These are phyloP conservation scores for Mollisiaceae sp. DNA, from an alignment of 2,329 filamentous ascomycete genomes.

Conservation along the genomic window DNA sequence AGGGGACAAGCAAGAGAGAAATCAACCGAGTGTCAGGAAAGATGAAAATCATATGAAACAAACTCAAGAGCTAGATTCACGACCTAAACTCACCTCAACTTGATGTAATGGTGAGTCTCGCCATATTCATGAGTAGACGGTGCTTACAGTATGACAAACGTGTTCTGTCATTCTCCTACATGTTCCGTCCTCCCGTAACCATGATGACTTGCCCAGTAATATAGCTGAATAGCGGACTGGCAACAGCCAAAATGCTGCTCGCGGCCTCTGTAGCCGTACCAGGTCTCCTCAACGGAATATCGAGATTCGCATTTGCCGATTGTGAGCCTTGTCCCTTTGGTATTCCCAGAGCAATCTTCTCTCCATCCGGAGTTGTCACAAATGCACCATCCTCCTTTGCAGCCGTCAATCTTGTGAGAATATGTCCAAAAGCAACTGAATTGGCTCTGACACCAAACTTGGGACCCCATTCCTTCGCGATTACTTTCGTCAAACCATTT, in stretches of 20 bases:
- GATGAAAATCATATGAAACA: neutral
- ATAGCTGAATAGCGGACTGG: conserved; percentile 82
- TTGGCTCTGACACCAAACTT: conserved; percentile 82
- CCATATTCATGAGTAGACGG: neutral
- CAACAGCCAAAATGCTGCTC: conserved; percentile 75
- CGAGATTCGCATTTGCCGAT: conserved; percentile 55
- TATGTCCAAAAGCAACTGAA: conserved; percentile 83
- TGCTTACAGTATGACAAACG: neutral
- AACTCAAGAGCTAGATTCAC: neutral
- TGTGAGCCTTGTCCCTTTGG: conserved; percentile 61
- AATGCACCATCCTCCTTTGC: conserved; percentile 86
- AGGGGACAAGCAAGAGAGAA: neutral
- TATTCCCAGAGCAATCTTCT: conserved; percentile 77
- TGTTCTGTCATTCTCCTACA: conserved; percentile 45
- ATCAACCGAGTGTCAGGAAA: neutral
- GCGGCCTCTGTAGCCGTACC: conserved; percentile 84
- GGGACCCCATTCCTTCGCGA: conserved; percentile 91
- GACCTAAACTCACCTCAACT: too few species aligned
- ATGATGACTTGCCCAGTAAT: conserved; percentile 86
- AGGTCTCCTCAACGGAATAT: conserved; percentile 79
- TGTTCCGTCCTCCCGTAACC: conserved; percentile 77
- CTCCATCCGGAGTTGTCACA: conserved; percentile 75
- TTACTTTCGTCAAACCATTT: conserved; percentile 82
- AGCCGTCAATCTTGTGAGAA: conserved; percentile 78
- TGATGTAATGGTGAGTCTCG: too few species aligned